Conservation (phyloP, 2,329 filamentous ascomycete species). For the Cladophialophora psammophila region DNA sequence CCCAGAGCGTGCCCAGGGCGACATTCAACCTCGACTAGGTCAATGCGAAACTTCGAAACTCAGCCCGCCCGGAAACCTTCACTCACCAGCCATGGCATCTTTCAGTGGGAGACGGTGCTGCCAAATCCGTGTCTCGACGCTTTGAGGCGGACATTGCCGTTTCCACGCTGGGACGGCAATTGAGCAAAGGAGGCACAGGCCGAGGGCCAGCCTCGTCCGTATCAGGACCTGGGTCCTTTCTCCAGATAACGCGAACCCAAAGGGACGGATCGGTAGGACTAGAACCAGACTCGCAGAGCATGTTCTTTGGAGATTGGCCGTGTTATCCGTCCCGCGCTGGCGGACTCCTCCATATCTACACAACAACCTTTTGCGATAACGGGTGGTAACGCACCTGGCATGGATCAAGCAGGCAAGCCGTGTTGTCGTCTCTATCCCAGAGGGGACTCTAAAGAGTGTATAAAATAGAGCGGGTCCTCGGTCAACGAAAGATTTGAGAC, state of each 20-base stretch:
- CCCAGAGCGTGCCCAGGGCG: not conserved
- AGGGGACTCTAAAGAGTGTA: not conserved
- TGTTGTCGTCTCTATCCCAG: not conserved
- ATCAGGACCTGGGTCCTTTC: not conserved
- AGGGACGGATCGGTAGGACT: not conserved
- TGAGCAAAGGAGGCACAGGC: not conserved
- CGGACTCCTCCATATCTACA: constrained; percentile 12
- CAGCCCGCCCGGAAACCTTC: constrained; percentile 9
- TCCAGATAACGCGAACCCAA: constrained; percentile 17
- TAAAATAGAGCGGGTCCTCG: constrained; percentile 3
- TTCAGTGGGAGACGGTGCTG: constrained; percentile 4
- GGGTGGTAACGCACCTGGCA: not conserved
- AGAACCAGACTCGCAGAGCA: not conserved
- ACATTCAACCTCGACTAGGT: not conserved
- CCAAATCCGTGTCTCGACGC: not conserved
- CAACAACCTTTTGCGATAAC: not conserved
- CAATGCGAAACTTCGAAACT: not conserved
- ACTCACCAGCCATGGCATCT: not conserved
- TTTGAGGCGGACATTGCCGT: constrained; percentile 17
- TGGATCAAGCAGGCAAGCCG: not conserved
- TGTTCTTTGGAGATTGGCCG: not conserved
- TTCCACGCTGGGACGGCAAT: not conserved
- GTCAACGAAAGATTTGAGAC: not conserved
- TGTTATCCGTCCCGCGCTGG: not conserved
- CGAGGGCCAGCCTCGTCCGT: constrained; percentile 6